Conservation (phyloP, 352 stramenopile species). For the Thraustochytrium striatum region DNA sequence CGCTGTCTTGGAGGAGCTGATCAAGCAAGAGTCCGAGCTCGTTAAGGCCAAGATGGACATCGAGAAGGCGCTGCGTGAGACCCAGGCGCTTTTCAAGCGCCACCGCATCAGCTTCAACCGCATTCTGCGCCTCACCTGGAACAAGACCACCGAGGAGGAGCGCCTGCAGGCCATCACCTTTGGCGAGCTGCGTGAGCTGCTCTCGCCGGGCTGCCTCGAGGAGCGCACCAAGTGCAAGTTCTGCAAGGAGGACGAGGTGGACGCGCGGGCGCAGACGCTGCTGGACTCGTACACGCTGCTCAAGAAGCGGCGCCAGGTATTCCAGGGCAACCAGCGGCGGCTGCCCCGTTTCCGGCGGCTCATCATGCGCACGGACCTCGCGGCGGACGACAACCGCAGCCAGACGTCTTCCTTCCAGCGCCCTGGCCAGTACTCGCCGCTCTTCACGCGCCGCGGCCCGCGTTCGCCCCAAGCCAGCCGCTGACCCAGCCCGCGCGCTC, state of each 20-base stretch:
- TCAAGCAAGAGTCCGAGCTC: conserved; percentile 25
- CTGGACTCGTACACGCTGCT: not conserved
- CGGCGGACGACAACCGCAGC: too few species aligned
- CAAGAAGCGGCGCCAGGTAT: not conserved
- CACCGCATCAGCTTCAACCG: conserved; percentile 27
- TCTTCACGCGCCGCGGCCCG: too few species aligned
- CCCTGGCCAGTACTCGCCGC: too few species aligned
- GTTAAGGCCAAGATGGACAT: not conserved
- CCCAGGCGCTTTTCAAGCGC: not conserved
- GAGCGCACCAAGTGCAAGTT: not conserved
- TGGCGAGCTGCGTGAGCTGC: conserved; percentile 19
- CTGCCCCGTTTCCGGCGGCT: not conserved
- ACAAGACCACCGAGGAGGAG: conserved; percentile 9
- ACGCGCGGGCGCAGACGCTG: not conserved
- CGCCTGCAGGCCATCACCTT: not conserved
- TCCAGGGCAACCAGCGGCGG: not conserved
- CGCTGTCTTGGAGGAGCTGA: not conserved
- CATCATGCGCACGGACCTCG: too few species aligned
- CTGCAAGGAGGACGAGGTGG: not conserved
- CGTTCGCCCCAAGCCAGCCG: too few species aligned
- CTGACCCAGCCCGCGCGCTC: too few species aligned
- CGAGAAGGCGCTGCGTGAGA: conserved; percentile 1
- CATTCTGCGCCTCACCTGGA: conserved; percentile 20
- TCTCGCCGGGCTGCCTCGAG: conserved; percentile 12
- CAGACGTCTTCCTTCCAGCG: too few species aligned